A percentile compares a stretch with the other conserved stretches of the same genome.
Conservation (phyloP, 441 rosid species). For the Hypseocharis bilobata region DNA sequence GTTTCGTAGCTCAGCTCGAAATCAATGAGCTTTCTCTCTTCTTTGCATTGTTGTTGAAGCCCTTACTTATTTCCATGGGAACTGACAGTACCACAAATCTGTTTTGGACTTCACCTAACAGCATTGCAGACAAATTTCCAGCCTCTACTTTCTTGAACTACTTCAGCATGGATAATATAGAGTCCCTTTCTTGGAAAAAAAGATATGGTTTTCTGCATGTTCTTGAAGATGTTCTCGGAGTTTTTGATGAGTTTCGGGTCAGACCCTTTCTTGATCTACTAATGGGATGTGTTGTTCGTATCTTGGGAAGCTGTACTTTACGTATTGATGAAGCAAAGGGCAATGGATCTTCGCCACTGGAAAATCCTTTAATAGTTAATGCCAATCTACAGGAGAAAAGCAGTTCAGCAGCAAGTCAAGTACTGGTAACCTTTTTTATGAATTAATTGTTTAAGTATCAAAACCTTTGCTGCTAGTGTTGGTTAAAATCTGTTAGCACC, state of each 20-base stretch:
- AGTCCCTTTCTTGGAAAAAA: slow-evolving; percentile 63
- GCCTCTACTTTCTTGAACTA: slow-evolving; percentile 39
- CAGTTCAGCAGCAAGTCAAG: slow-evolving; percentile 23
- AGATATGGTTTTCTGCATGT: slow-evolving; percentile 79
- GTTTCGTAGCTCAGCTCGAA: slow-evolving; percentile 68
- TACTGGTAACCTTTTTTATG: slow-evolving; percentile 36
- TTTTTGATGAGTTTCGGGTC: slow-evolving; percentile 67
- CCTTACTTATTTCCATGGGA: slow-evolving; percentile 46
- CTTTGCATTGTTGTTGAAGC: slow-evolving; percentile 69
- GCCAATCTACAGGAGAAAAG: slow-evolving; percentile 29
- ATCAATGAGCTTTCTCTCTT: slow-evolving; percentile 65
- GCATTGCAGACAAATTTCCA: slow-evolving; percentile 38
- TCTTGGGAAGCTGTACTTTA: slow-evolving; percentile 49
- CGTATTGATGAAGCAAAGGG: slow-evolving; percentile 36
- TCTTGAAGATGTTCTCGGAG: slow-evolving; percentile 61
- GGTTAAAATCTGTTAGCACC: not conserved
- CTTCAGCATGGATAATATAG: slow-evolving; percentile 51
- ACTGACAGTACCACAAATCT: slow-evolving; percentile 32
- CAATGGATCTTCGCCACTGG: slow-evolving; percentile 27
- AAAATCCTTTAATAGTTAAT: slow-evolving; percentile 17
- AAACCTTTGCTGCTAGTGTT: not conserved
- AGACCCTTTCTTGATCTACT: slow-evolving; percentile 68
- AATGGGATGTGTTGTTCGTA: slow-evolving; percentile 76
- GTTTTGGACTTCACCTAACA: slow-evolving; percentile 36
- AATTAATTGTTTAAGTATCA: not conserved